A percentile compares a stretch with the other conserved stretches of the same genome.
Conservation (phyloP, 2,329 filamentous ascomycete genomes). For the Sporothrix humicola region DNA sequence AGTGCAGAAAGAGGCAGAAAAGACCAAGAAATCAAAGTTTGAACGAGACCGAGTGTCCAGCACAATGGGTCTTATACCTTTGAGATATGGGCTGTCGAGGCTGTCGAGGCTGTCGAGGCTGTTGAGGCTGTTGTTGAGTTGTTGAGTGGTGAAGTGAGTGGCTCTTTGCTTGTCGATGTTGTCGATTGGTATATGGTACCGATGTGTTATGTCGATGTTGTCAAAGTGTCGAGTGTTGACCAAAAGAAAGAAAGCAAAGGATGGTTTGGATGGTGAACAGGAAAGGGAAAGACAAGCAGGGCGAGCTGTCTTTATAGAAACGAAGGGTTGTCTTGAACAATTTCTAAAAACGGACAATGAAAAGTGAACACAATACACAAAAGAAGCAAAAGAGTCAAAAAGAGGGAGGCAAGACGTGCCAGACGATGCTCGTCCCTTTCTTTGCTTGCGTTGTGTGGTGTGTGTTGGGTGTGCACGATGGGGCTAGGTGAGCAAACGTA, state of each 20-base stretch:
- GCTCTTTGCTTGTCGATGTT: neutral
- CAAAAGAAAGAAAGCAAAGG: neutral
- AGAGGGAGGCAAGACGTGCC: constrained; percentile 34
- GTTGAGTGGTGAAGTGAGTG: neutral
- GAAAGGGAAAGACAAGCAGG: constrained; percentile 10
- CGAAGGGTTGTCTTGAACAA: constrained; percentile 12
- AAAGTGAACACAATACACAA: constrained; percentile 23
- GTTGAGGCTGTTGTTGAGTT: neutral
- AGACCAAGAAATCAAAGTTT: neutral
- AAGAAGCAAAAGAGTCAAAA: constrained; percentile 3
- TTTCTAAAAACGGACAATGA: constrained; percentile 19
- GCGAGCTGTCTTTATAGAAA: constrained; percentile 29
- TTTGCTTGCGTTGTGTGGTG: constrained; percentile 22
- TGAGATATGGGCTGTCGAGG: neutral
- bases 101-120: neutral
- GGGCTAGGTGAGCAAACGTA: no score
- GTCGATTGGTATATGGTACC: neutral
- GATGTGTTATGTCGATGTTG: constrained; percentile 3
- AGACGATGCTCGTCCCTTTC: constrained; percentile 28
- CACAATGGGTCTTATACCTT: constrained; percentile 11
- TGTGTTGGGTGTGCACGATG: neutral
- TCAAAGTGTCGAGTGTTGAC: neutral
- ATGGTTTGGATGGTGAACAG: constrained; percentile 5
- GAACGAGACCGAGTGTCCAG: constrained; percentile 22
- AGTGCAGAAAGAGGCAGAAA: neutral